Evolutionary conservation across 192 early-diverging fungal species (phyloP), one percentile per base, ranked within the genome.

Genomic region (Dispira simplex): DNA sequence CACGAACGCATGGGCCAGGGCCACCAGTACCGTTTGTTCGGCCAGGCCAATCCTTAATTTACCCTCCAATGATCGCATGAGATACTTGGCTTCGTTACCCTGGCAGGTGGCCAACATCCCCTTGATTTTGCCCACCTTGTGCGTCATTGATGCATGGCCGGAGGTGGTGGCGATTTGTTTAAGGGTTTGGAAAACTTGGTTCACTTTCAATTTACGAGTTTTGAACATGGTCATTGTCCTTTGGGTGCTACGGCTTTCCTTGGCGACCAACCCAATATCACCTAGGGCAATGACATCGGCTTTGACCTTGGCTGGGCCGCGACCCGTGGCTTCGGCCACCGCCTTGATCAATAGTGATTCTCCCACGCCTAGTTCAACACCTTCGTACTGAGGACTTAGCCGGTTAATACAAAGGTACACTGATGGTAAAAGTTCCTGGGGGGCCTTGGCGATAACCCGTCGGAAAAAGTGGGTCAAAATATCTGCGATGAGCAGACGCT

Each of bases 1-100:
- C 2, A 90, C 83, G 57, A 84, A 78, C 0, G 95, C 87, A 28
- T 94, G 88, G n/a, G 90, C 89, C 26, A 99, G 79, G 13, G 91
- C 83, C 12, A 82, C 81, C 43, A 96, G 79, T 20, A 99, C 84
- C 0, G 93, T 94, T 68, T 90, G 81, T 71, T 97, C 95, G 1
- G 95, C 97, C 25, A 99, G 73, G 27, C 95, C 94, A 65, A 99
- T 97, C 23, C 97, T 84, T 58, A 99, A 77, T 66, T 95, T 93
- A 46, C 95, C 97, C 70, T 94, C 91, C 2, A 83, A 74, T 47
- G 77, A 85, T 79, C 91, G 73, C 49, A 93, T 92, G 47, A 97
- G 70, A 65, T 82, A 97, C 69, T 91, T 93, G 27, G 91, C 81
- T 72, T 97, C 92, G 62, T 77, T 85, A 16, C 78, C 84, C 49